These are phyloP conservation scores for Phytophthora aleatoria DNA, from an alignment of 352 stramenopile genomes.

Conservation along the genomic window DNA sequence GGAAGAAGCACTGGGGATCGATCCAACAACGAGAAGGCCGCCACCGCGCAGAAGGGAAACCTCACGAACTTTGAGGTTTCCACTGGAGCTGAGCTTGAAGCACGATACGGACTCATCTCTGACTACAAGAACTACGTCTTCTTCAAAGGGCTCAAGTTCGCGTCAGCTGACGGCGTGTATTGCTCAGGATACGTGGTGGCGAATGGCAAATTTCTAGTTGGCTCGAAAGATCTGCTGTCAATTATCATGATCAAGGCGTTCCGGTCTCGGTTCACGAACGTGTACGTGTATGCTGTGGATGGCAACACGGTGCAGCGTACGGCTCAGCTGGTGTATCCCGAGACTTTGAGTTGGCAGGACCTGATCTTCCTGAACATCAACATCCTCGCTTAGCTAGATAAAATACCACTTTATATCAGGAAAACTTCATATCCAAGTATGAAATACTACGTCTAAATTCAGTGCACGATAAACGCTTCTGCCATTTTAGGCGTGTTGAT, in stretches of 20 bases:
- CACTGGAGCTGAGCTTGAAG: slow-evolving; percentile 31
- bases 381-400: slow-evolving; percentile 27
- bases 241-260: slow-evolving; percentile 49
- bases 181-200: slow-evolving; percentile 46
- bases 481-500: too few species aligned
- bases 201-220: slow-evolving; percentile 43
- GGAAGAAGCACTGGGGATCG: slow-evolving; percentile 17
- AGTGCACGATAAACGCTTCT: background rate
- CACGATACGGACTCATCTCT: slow-evolving; percentile 33
- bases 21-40: slow-evolving; percentile 26
- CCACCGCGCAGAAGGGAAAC: slow-evolving; percentile 25
- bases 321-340: slow-evolving; percentile 36
- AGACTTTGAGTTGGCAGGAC: slow-evolving; percentile 40
- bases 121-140: slow-evolving; percentile 44
- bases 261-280: slow-evolving; percentile 40
- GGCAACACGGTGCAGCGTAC: slow-evolving; percentile 37
- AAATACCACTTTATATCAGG: background rate
- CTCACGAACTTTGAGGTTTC: slow-evolving; percentile 38
- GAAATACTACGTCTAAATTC: background rate
- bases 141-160: slow-evolving; percentile 45
- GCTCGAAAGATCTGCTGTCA: slow-evolving; percentile 35
- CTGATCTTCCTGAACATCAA: slow-evolving; percentile 39
- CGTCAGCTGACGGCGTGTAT: slow-evolving; percentile 45
- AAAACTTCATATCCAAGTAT: background rate
- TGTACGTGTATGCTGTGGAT: slow-evolving; percentile 40